phyloP scores from a whole-genome alignment of 768 basidiomycete genomes.

The Mycena crocata region DNA sequence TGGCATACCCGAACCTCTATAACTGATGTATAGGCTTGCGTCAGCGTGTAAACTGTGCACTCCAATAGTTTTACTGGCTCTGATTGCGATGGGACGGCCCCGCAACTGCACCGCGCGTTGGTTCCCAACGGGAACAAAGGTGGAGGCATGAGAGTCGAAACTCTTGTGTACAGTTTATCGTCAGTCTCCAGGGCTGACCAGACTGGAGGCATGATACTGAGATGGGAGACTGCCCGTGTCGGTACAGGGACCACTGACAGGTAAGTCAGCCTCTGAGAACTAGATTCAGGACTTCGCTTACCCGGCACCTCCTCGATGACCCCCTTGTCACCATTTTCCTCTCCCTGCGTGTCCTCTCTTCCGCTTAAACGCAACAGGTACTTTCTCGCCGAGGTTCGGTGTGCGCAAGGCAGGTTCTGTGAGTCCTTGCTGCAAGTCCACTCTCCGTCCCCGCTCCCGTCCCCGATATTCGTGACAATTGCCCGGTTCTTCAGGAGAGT shows the following conservation, averaged over 20 bases:
- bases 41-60: conserved; percentile 21
- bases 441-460: background rate
- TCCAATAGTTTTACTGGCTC: background rate
- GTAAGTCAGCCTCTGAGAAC: background rate
- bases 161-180: background rate
- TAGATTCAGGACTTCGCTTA: background rate
- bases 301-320: too few relatives aligned
- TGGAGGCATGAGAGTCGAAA: background rate
- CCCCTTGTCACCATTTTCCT: background rate
- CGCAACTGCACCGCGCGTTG: background rate
- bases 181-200: background rate
- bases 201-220: conserved; percentile 3
- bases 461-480: background rate
- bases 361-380: background rate
- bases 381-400: background rate
- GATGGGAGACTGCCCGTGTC: background rate
- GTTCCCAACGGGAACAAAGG: background rate
- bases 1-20: conserved; percentile 24
- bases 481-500: background rate
- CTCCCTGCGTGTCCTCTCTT: background rate
- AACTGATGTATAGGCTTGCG: background rate
- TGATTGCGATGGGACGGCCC: background rate
- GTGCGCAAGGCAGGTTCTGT: background rate
- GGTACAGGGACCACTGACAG: background rate
- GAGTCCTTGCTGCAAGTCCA: background rate